Evolutionary conservation across 192 early-diverging fungal species (phyloP).

Genomic region (Mortierella antarctica): DNA sequence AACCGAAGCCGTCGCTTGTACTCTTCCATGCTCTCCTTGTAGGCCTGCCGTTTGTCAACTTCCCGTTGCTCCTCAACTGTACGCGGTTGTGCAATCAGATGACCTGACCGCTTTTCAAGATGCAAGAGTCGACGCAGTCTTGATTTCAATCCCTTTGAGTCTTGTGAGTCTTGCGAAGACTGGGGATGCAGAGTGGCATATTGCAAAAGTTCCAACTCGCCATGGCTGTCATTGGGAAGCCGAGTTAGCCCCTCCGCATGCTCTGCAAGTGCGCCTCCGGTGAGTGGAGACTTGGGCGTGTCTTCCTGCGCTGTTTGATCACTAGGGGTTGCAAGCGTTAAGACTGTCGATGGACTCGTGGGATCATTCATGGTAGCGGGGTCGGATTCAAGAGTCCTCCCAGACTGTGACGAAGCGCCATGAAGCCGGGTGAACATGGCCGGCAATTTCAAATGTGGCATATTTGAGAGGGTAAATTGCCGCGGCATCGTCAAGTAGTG

Average conservation of each 20-base stretch:
- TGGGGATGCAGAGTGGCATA: not conserved
- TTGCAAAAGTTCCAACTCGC: not conserved
- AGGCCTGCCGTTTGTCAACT: conserved; percentile 11
- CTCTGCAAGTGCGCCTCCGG: too few species aligned
- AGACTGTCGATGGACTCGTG: too few species aligned
- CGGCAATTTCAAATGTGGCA: not conserved
- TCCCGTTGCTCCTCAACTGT: conserved; percentile 19
- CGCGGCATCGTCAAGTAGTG: conserved; percentile 14
- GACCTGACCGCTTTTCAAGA: not conserved
- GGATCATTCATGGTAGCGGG: too few species aligned
- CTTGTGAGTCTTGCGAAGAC: not conserved
- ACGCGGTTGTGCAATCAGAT: not conserved
- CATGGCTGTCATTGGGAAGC: too few species aligned
- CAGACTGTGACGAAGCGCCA: too few species aligned
- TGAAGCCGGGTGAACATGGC: not conserved
- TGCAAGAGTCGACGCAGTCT: not conserved
- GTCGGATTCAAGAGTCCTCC: too few species aligned
- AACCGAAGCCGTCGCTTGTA: conserved; percentile 21
- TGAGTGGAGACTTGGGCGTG: too few species aligned
- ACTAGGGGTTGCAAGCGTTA: too few species aligned
- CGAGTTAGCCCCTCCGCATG: too few species aligned
- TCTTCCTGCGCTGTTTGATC: too few species aligned
- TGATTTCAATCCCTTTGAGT: too few species aligned
- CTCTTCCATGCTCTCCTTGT: conserved; percentile 31
- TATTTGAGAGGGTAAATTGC: not conserved